Evolutionary conservation across 345 rosid species (phyloP).

Genomic region (Punica granatum): DNA sequence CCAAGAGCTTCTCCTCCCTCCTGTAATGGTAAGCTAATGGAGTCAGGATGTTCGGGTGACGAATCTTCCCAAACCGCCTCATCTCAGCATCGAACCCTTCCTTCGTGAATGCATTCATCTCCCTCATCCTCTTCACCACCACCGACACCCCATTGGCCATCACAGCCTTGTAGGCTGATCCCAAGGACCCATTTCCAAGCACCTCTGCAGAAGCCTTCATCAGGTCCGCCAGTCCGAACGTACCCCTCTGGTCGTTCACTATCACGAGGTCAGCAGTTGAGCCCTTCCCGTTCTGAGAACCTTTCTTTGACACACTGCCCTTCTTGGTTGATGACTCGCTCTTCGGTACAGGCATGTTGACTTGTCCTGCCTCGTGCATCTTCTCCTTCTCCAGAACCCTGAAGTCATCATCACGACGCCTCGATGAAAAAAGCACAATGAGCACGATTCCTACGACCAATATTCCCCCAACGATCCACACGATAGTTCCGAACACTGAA

Average conservation of each 20-base stretch:
- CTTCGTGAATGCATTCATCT: constrained; percentile 43
- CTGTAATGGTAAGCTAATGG: constrained; percentile 74
- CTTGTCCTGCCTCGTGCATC: constrained; percentile 22
- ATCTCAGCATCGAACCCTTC: constrained; percentile 48
- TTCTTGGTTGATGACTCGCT: constrained; percentile 11
- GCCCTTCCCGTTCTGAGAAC: constrained; percentile 14
- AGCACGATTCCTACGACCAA: constrained; percentile 24
- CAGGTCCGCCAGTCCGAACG: constrained; percentile 53
- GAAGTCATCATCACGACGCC: constrained; percentile 14
- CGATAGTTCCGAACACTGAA: not conserved
- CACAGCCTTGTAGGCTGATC: constrained; percentile 52
- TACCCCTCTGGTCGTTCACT: constrained; percentile 52
- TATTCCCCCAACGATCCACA: constrained; percentile 28
- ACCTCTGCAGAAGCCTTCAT: constrained; percentile 83
- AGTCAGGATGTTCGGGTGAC: constrained; percentile 46
- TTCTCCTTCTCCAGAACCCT: constrained; percentile 10
- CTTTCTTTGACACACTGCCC: constrained; percentile 29
- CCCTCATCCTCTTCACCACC: constrained; percentile 69
- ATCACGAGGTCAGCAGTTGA: constrained; percentile 34
- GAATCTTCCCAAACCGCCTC: constrained; percentile 33
- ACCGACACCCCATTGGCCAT: constrained; percentile 44
- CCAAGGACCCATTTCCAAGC: constrained; percentile 54
- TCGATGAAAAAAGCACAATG: constrained; percentile 16
- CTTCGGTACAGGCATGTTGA: constrained; percentile 46
- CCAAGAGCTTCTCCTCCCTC: constrained; percentile 62